Evolutionary conservation across 192 early-diverging fungal genomes (phyloP).

Genomic region (Backusella liffmaniae): DNA sequence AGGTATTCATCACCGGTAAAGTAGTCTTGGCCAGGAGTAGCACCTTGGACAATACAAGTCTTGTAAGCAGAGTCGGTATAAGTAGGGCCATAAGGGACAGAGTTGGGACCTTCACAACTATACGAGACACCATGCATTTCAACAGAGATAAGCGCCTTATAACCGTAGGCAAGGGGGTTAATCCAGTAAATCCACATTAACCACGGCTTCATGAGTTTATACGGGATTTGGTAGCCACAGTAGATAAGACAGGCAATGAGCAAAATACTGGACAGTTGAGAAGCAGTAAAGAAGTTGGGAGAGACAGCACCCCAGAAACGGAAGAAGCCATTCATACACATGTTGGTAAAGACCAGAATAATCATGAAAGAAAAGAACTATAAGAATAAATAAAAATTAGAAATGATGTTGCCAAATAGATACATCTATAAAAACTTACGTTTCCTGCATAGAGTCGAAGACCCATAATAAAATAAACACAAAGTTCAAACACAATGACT

Average conservation of each 20-base stretch:
- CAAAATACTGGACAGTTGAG: slow-evolving; percentile 50
- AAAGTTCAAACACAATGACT: slow-evolving; percentile 56
- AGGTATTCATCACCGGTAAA: slow-evolving; percentile 66
- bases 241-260: slow-evolving; percentile 54
- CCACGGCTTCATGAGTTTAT: slow-evolving; percentile 57
- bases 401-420: slow-evolving; percentile 14
- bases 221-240: slow-evolving; percentile 64
- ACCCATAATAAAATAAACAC: slow-evolving; percentile 67
- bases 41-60: slow-evolving; percentile 63
- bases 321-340: slow-evolving; percentile 60
- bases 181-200: slow-evolving; percentile 64
- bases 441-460: slow-evolving; percentile 56
- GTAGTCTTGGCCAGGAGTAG: slow-evolving; percentile 46
- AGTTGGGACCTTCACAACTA: slow-evolving; percentile 29
- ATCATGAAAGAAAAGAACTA: slow-evolving; percentile 57
- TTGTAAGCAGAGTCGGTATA: slow-evolving; percentile 41
- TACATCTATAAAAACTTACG: slow-evolving; percentile 15
- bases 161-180: slow-evolving; percentile 59
- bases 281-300: slow-evolving; percentile 50
- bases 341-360: slow-evolving; percentile 47
- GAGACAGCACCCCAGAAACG: slow-evolving; percentile 54
- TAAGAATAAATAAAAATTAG: slow-evolving; percentile 53
- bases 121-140: slow-evolving; percentile 57
- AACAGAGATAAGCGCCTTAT: slow-evolving; percentile 58
- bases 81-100: slow-evolving; percentile 33